Evolutionary conservation across 2,329 filamentous ascomycete genomes (phyloP), one percentile per base, ranked within the genome.

Genomic region (Fonsecaea monophora): DNA sequence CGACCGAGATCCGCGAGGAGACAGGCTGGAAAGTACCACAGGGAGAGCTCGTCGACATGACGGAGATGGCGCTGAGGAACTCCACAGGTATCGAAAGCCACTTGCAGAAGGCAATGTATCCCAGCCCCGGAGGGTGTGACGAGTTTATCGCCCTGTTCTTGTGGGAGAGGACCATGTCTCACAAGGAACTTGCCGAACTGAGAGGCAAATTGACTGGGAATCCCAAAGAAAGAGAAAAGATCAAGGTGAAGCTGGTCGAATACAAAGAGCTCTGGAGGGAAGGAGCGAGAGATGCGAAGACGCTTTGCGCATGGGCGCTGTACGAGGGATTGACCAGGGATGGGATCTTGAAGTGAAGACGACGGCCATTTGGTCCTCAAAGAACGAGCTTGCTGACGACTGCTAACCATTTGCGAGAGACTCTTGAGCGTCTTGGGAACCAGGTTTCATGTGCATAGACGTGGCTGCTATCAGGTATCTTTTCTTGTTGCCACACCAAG

Each of bases 61-160:
- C 85, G 0, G 76, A 81, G 3, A 76, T 86, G 3, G 82, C 84
- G 1, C 15, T 64, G 34, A 37, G 40, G 32, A 48, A 64, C 25
- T 30, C 74, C 2, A 73, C 73, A 0, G 59, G 59, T 25, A 32
- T 42, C 1, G 77, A 75, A 7, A 77, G 82, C 71, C 71, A 73
- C 2, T 65, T 86, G 12, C 82, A 84, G 64, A 77, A 80, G 60
- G 83, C 80, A 0, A 78, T 85, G 60, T 87, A 87, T 71, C 83
- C 84, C 0, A 83, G 80, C n/a, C 77, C 83, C 0, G 86, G 86
- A 1, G 85, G 82, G 1, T 84, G 83, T 64, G 86, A 88, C 72
- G 85, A 88, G 68, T 87, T 84, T 68, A 83, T 87, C 25, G 83
- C 84, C 0, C 72, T 87, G 4, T 85, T 87, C 65, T 70, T 87